Percentiles rank a stretch among this genome's conserved stretches.
These are phyloP conservation scores for Chaetomium strumarium DNA, from an alignment of 2,329 filamentous ascomycete genomes.

Conservation along the genomic window DNA sequence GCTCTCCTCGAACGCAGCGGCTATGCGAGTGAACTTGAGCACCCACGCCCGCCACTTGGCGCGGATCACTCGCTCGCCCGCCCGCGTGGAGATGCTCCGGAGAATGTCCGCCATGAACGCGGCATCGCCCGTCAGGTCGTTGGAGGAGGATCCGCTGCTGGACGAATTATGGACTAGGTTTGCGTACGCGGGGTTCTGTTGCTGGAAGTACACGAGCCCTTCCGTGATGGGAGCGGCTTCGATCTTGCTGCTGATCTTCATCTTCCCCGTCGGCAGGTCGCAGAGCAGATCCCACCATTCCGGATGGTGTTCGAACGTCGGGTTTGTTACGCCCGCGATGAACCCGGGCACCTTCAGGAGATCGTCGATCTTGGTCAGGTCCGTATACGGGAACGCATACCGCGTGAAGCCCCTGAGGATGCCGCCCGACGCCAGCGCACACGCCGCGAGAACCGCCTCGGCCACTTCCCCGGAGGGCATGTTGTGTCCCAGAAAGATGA, in stretches of 20 bases:
- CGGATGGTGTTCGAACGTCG: slow-evolving; percentile 86
- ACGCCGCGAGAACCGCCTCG: slow-evolving; percentile 96
- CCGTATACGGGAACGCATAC: slow-evolving; percentile 96
- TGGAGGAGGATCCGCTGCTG: slow-evolving; percentile 24
- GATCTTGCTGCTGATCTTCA: slow-evolving; percentile 89
- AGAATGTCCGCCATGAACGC: slow-evolving; percentile 85
- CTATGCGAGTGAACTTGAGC: slow-evolving; percentile 85
- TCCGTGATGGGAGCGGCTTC: slow-evolving; percentile 77
- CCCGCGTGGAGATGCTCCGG: slow-evolving; percentile 74
- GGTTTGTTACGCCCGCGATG: slow-evolving; percentile 96
- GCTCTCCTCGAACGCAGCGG: slow-evolving; percentile 89
- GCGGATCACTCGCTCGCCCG: slow-evolving; percentile 83
- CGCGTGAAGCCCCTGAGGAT: slow-evolving; percentile 90
- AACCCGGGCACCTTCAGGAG: slow-evolving; percentile 93
- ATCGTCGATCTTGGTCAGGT: slow-evolving; percentile 96
- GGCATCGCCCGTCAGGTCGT: slow-evolving; percentile 76
- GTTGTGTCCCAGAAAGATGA: slow-evolving; percentile 94
- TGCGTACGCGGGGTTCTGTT: slow-evolving; percentile 59
- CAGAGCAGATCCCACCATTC: slow-evolving; percentile 99
- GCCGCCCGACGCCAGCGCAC: slow-evolving; percentile 85
- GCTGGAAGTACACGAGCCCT: slow-evolving; percentile 80
- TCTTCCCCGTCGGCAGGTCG: slow-evolving; percentile 82
- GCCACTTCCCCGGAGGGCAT: slow-evolving; percentile 93
- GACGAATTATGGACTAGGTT: slow-evolving; percentile 41
- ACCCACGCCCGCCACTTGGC: slow-evolving; percentile 94